phyloP scores from a whole-genome alignment of 1,284 basidiomycete species.

The Sanghuangporus baumii region DNA sequence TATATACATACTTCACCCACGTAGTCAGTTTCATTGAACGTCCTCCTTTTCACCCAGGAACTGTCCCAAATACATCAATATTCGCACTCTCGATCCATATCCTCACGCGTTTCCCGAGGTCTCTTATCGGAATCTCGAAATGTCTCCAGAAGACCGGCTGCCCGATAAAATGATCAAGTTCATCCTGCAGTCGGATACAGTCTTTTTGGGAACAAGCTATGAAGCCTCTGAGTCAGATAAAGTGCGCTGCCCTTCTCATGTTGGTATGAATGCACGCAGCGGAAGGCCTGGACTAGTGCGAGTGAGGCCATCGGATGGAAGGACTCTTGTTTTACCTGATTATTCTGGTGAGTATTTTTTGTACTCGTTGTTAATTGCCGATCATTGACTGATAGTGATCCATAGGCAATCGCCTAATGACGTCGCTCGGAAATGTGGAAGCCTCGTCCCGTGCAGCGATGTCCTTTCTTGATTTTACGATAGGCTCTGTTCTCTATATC shows the following conservation, averaged over 20 bases:
- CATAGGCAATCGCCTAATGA: slow-evolving; percentile 53
- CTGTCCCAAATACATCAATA: slow-evolving; percentile 63
- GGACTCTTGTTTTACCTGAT: slow-evolving; percentile 55
- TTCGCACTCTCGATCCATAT: slow-evolving; percentile 42
- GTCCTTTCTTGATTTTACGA: slow-evolving; percentile 48
- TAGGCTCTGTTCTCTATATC: slow-evolving; percentile 55
- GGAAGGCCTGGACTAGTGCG: slow-evolving; percentile 57
- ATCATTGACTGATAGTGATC: background rate
- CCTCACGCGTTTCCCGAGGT: slow-evolving; percentile 35
- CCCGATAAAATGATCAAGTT: slow-evolving; percentile 43
- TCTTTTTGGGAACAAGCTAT: slow-evolving; percentile 52
- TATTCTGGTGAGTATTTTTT: slow-evolving; percentile 42
- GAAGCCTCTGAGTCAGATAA: slow-evolving; percentile 32
- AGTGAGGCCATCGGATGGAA: slow-evolving; percentile 45
- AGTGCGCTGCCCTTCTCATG: slow-evolving; percentile 42
- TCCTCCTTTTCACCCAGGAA: slow-evolving; percentile 35
- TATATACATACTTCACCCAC: slow-evolving; percentile 6
- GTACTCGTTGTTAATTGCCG: background rate
- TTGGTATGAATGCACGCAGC: slow-evolving; percentile 61
- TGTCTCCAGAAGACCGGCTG: slow-evolving; percentile 36
- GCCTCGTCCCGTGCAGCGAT: slow-evolving; percentile 48
- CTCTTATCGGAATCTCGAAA: slow-evolving; percentile 28
- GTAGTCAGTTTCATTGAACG: background rate
- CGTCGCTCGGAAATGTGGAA: slow-evolving; percentile 60
- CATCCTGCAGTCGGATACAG: slow-evolving; percentile 44